Conservation (phyloP, 345 rosid species). For the Syzygium grande region DNA sequence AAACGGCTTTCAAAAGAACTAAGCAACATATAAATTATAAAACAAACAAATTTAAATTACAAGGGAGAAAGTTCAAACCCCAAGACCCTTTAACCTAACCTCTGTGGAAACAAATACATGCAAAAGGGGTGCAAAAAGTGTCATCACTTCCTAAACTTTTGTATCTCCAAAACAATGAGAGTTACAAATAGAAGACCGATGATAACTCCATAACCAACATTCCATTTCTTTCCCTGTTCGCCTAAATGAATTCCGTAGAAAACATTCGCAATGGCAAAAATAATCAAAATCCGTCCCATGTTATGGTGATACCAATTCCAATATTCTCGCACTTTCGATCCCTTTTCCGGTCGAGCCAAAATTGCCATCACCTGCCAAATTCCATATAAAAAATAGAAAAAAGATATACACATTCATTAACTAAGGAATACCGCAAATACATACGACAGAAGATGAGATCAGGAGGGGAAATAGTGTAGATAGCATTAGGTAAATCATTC, state of each 20-base stretch:
- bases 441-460: background rate
- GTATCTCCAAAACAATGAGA: constrained; percentile 32
- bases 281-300: constrained; percentile 49
- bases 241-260: constrained; percentile 84
- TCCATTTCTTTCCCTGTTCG: constrained; percentile 44
- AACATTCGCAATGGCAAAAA: constrained; percentile 52
- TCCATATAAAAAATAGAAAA: background rate
- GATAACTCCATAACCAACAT: constrained; percentile 46
- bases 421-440: background rate
- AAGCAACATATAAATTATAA: background rate
- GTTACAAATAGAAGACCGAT: constrained; percentile 30
- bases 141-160: constrained; percentile 31
- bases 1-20: background rate
- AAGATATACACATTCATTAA: background rate
- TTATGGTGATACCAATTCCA: constrained; percentile 84
- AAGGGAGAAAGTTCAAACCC: background rate
- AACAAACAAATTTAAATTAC: background rate
- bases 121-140: background rate
- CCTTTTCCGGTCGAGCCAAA: constrained; percentile 52
- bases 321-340: constrained; percentile 46
- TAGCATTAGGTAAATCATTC: background rate
- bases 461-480: background rate
- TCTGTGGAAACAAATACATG: background rate
- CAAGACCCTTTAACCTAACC: background rate
- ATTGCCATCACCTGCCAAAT: constrained; percentile 42